Evolutionary conservation across 345 rosid species (phyloP), one percentile per base, ranked within the genome.

Genomic region (Limnanthes douglasii): DNA sequence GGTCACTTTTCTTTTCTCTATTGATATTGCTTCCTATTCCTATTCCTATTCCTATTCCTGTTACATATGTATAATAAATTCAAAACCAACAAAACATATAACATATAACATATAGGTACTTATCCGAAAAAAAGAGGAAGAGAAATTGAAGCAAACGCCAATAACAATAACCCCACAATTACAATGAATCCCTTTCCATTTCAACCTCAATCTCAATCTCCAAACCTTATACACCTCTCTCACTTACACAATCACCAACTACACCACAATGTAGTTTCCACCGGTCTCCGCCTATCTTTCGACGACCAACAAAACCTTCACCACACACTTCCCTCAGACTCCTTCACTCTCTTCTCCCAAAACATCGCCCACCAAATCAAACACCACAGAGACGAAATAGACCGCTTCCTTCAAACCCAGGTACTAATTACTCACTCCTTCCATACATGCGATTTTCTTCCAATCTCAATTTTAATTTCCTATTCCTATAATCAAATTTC

Each of bases 401-500:
- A 79, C 44, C 80, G 66, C 44, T 66, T 69, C 53, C 83, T 88
- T 48, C 95, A 60, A 21, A 57, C 48, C 19, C 95, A 88, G 95
- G 97, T 82, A 33, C 29, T 35, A 3, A 34, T 39, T 36, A n/a
- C n/a, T n/a, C n/a, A n/a, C n/a, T n/a, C n/a, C n/a, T n/a, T n/a
- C n/a, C n/a, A n/a, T n/a, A n/a, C n/a, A n/a, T n/a, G n/a, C n/a
- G n/a, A n/a, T 34, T 23, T 2, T 24, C 11, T 44, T 15, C 22
- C 22, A 24, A 6, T 24, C 36, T 40, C 14, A 5, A 25, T 5
- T 14, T 21, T 20, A 12, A 21, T 19, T 21, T n/a, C 4, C 11
- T 13, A 14, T 11, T 20, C 28, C 43, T 25, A n/a, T n/a, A n/a
- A n/a, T 17, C 11, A 15, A 4, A 37, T 52, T 39, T 4, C 7